These are phyloP conservation scores for Penicillium frequentans DNA, from an alignment of 2,329 filamentous ascomycete genomes.

Conservation along the genomic window DNA sequence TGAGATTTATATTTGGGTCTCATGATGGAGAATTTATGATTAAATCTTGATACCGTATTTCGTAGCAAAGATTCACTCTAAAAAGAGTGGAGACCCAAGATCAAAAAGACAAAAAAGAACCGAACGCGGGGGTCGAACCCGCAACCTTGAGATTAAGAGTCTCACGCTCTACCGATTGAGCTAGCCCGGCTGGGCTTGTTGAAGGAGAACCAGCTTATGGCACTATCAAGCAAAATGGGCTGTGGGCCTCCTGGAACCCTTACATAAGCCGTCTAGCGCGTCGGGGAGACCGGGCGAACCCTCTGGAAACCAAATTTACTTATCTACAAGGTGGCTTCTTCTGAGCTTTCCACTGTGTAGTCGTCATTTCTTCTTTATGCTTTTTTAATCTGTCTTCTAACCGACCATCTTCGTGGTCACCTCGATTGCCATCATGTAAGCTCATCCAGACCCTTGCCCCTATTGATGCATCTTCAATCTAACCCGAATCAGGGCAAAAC, in stretches of 20 bases:
- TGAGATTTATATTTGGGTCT: too few relatives aligned
- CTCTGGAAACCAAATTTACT: conserved; percentile 17
- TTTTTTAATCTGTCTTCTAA: conserved; percentile 21
- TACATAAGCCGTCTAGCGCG: conserved; percentile 21
- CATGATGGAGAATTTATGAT: too few relatives aligned
- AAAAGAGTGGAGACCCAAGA: not conserved
- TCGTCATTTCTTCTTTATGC: conserved; percentile 24
- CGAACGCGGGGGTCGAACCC: conserved; percentile 46
- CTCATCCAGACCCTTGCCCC: conserved; percentile 8
- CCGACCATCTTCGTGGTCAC: conserved; percentile 32
- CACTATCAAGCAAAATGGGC: not conserved
- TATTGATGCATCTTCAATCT: conserved; percentile 1
- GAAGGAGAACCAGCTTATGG: not conserved
- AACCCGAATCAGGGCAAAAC: conserved; percentile 61
- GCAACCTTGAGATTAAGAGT: conserved; percentile 49
- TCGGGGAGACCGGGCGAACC: conserved; percentile 18
- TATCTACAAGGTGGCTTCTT: conserved; percentile 25
- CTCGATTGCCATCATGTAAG: conserved; percentile 35
- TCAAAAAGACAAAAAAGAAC: conserved; percentile 24
- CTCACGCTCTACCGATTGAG: conserved; percentile 54
- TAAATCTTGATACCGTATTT: too few relatives aligned
- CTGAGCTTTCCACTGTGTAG: conserved; percentile 1
- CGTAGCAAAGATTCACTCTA: not conserved
- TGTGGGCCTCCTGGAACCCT: not conserved
- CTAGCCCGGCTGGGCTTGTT: conserved; percentile 43